Evolutionary conservation across 2,329 filamentous ascomycete genomes (phyloP).

Genomic region (Arthrobotrys sphaeroides): DNA sequence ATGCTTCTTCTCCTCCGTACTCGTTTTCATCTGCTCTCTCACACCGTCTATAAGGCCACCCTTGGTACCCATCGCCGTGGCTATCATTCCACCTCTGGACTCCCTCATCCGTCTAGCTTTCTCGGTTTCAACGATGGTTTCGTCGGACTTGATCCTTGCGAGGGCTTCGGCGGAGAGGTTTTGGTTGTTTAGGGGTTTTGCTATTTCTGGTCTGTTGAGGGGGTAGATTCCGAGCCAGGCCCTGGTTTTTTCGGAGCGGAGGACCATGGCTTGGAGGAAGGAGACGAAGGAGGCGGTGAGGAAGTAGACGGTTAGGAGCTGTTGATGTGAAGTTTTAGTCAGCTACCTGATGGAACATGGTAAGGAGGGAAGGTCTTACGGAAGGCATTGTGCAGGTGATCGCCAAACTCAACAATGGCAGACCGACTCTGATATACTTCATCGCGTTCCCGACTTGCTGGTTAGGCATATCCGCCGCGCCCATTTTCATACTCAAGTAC

Average conservation of each 20-base stretch:
- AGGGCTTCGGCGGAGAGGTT: slow-evolving; percentile 33
- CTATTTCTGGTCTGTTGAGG: background rate
- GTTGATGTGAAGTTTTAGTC: background rate
- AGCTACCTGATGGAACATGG: slow-evolving; percentile 62
- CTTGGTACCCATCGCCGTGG: slow-evolving; percentile 55
- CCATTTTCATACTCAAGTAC: slow-evolving; percentile 44
- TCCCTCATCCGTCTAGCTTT: slow-evolving; percentile 34
- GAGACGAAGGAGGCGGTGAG: slow-evolving; percentile 60
- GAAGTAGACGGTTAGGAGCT: slow-evolving; percentile 57
- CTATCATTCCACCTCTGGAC: slow-evolving; percentile 41
- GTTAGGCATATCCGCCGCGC: slow-evolving; percentile 9
- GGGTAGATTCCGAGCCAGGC: slow-evolving; percentile 61
- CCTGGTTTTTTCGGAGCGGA: slow-evolving; percentile 63
- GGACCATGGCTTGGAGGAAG: slow-evolving; percentile 63
- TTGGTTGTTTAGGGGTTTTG: slow-evolving; percentile 7
- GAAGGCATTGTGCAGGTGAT: slow-evolving; percentile 47
- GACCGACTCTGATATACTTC: slow-evolving; percentile 12
- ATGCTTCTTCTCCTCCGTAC: slow-evolving; percentile 59
- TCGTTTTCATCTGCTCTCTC: slow-evolving; percentile 59
- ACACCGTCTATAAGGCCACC: slow-evolving; percentile 58
- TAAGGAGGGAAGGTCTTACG: slow-evolving; percentile 63
- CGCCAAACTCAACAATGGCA: slow-evolving; percentile 31
- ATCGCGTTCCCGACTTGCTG: background rate
- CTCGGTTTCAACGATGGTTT: slow-evolving; percentile 10
- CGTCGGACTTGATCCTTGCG: slow-evolving; percentile 25